These are phyloP conservation scores for Annona squamosa DNA, from an alignment of 164 flowering plant species.

Conservation along the genomic window DNA sequence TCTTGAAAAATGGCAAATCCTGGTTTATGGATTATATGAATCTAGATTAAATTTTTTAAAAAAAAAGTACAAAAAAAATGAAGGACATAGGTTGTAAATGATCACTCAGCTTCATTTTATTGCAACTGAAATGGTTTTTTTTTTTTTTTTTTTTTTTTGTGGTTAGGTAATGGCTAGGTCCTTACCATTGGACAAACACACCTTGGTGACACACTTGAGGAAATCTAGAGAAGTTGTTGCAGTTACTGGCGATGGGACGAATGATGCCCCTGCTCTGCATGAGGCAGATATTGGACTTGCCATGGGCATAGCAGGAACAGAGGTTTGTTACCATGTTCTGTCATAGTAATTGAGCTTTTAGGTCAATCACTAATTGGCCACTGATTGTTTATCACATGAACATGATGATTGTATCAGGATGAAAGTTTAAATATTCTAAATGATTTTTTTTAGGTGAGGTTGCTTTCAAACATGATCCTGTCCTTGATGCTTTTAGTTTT, in stretches of 20 bases:
- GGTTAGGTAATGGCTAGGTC: conserved; percentile 34
- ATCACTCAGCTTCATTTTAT: too few species aligned
- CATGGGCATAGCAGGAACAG: conserved; percentile 31
- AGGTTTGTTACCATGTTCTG: conserved; percentile 14
- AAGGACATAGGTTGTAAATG: too few species aligned
- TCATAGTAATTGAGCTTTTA: neutral
- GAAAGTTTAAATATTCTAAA: too few species aligned
- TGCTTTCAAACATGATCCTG: neutral
- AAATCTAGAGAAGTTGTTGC: conserved; percentile 26
- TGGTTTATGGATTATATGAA: too few species aligned
- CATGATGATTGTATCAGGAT: too few species aligned
- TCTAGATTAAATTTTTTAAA: too few species aligned
- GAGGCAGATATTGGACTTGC: conserved; percentile 35
- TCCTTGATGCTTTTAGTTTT: neutral
- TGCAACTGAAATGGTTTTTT: neutral
- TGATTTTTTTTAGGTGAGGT: neutral
- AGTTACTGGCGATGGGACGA: conserved; percentile 35
- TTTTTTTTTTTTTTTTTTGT: neutral
- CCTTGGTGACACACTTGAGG: conserved; percentile 24
- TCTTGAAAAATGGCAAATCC: too few species aligned
- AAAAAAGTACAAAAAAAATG: too few species aligned
- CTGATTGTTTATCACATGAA: too few species aligned
- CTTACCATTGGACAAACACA: conserved; percentile 29
- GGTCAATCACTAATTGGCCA: neutral
- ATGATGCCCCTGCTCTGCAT: conserved; percentile 31